Percentiles rank a stretch among this genome's conserved stretches.
Conservation (phyloP, 2,329 filamentous ascomycete species). For the Plenodomus tracheiphilus region DNA sequence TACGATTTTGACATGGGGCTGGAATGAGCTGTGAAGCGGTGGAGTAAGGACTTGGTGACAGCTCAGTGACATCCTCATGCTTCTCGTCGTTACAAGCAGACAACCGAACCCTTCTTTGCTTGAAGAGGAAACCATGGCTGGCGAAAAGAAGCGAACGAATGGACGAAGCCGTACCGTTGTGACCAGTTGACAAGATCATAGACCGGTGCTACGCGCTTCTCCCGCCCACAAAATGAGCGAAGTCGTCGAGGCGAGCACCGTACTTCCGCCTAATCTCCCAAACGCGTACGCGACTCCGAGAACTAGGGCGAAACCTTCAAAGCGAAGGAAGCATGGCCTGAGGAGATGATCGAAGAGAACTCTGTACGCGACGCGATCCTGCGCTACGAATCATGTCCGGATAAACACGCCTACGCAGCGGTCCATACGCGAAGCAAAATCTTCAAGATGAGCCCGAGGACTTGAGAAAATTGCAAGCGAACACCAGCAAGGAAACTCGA, state of each 20-base stretch:
- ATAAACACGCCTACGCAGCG: slow-evolving; percentile 7
- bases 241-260: background rate
- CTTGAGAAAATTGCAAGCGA: no score
- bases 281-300: background rate
- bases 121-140: no score
- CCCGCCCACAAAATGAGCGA: background rate
- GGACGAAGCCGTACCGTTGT: background rate
- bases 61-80: slow-evolving; percentile 1
- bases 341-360: background rate
- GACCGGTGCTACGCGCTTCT: background rate
- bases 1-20: slow-evolving; percentile 20
- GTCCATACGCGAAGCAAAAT: no score
- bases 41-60: background rate
- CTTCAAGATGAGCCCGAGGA: no score
- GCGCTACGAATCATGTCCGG: slow-evolving; percentile 3
- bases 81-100: background rate
- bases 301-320: background rate
- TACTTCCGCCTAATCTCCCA: background rate
- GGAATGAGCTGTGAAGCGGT: slow-evolving; percentile 4
- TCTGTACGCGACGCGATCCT: background rate
- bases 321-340: background rate
- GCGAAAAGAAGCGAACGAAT: no score
- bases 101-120: slow-evolving; percentile 1
- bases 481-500: no score
- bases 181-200: background rate